Conservation (phyloP, 2,329 filamentous ascomycete genomes). For the Penicillium sp. region DNA sequence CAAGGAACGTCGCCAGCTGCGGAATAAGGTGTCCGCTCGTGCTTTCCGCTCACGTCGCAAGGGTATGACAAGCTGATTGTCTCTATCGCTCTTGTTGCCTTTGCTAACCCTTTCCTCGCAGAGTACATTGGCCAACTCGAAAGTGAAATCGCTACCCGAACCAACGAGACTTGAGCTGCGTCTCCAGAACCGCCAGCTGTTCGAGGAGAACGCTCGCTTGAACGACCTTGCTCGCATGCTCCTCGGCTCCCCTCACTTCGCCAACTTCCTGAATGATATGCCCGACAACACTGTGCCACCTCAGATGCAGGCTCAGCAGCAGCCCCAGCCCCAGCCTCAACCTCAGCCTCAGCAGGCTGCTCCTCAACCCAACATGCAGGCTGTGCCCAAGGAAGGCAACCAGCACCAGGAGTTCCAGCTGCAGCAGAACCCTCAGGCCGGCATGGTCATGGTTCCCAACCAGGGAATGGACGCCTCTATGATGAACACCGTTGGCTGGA, state of each 20-base stretch:
- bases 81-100: background rate
- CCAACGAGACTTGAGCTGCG: slow-evolving; percentile 76
- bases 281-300: slow-evolving; percentile 54
- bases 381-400: slow-evolving; percentile 61
- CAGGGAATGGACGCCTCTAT: slow-evolving; percentile 70
- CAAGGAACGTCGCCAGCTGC: slow-evolving; percentile 93
- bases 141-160: slow-evolving; percentile 75
- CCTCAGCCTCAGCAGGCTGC: slow-evolving; percentile 37
- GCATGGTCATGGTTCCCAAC: slow-evolving; percentile 79
- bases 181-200: slow-evolving; percentile 71
- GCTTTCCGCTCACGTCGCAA: slow-evolving; percentile 98
- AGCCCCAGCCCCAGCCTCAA: slow-evolving; percentile 38
- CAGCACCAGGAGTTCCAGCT: slow-evolving; percentile 50
- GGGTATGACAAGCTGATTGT: slow-evolving; percentile 55
- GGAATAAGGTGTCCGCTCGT: slow-evolving; percentile 97
- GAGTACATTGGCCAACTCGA: slow-evolving; percentile 97
- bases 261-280: slow-evolving; percentile 68
- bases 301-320: slow-evolving; percentile 37
- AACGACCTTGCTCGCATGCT: slow-evolving; percentile 76
- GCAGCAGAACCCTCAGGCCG: slow-evolving; percentile 60
- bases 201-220: slow-evolving; percentile 79
- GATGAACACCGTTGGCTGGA: slow-evolving; percentile 46
- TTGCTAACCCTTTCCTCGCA: slow-evolving; percentile 38
- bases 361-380: slow-evolving; percentile 41
- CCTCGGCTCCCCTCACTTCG: slow-evolving; percentile 74